Conservation (phyloP, 148 eudicot species). For the Rhododendron williamsianum region DNA sequence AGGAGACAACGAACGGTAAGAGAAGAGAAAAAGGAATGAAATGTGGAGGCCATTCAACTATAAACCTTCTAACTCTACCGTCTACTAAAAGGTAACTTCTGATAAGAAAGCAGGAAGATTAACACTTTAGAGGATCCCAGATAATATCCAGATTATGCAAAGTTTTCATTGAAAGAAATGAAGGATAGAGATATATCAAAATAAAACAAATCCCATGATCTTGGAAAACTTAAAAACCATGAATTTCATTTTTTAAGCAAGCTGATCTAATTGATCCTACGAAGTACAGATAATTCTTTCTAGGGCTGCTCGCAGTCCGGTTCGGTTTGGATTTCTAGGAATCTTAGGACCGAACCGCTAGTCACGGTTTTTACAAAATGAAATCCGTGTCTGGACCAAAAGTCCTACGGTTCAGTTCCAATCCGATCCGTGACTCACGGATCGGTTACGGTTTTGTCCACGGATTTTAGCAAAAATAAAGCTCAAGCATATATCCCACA, state of each 20-base stretch:
- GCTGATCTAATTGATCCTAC: neutral
- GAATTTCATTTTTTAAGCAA: neutral
- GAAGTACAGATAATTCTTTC: neutral
- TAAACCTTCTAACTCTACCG: neutral
- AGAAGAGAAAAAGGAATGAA: neutral
- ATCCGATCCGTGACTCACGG: no score
- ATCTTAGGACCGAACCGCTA: no score
- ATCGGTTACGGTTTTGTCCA: no score
- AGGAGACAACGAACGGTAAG: constrained; percentile 5
- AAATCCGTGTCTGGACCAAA: no score
- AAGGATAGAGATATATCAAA: neutral
- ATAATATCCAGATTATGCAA: neutral
- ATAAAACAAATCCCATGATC: neutral
- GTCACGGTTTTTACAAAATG: no score
- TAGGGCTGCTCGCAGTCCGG: no score
- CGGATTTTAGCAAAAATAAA: no score
- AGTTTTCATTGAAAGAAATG: neutral
- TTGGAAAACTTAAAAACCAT: neutral
- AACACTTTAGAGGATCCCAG: neutral
- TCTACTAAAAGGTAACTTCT: neutral
- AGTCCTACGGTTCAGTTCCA: no score
- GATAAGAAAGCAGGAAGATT: neutral
- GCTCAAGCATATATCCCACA: no score
- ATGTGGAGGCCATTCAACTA: neutral
- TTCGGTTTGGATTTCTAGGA: no score